phyloP scores from a whole-genome alignment of 352 stramenopile species.

The Phytophthora colocasiae region DNA sequence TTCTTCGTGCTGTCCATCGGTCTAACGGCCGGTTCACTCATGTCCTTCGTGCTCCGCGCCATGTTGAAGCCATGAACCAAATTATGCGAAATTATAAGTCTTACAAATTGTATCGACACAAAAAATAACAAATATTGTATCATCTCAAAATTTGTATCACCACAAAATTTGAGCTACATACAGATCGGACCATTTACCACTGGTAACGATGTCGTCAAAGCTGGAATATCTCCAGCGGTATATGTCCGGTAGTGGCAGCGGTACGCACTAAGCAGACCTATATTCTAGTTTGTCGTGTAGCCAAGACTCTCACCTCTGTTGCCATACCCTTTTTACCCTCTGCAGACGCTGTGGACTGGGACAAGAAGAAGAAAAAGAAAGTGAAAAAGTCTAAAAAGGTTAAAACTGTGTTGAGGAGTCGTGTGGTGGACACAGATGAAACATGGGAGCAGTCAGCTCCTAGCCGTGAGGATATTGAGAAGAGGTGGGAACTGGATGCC shows the following conservation, averaged over 20 bases:
- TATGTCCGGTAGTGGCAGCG: constrained; percentile 46
- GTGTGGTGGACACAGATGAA: constrained; percentile 70
- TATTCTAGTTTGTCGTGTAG: background rate
- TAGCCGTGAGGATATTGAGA: constrained; percentile 55
- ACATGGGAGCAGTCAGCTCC: constrained; percentile 59
- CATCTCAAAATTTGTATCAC: too few relatives aligned
- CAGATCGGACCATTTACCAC: background rate
- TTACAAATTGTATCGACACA: background rate
- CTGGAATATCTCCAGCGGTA: constrained; percentile 86
- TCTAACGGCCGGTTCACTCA: constrained; percentile 73
- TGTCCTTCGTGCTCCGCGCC: constrained; percentile 77
- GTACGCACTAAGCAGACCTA: constrained; percentile 23
- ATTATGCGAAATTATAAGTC: background rate
- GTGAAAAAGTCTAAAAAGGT: constrained; percentile 63
- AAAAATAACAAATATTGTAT: constrained; percentile 4
- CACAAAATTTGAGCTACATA: constrained; percentile 1
- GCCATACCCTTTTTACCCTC: background rate
- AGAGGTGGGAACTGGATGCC: constrained; percentile 68
- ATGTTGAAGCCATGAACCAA: constrained; percentile 73
- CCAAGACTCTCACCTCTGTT: constrained; percentile 7
- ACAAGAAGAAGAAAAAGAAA: constrained; percentile 67
- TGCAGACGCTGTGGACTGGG: constrained; percentile 31
- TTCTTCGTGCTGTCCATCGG: constrained; percentile 84
- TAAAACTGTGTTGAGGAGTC: constrained; percentile 31
- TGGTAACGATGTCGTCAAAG: constrained; percentile 63